Percentiles rank a stretch among this genome's conserved stretches.
Conservation (phyloP, 805 yeast species). For the Saccharomycopsis amapae region DNA sequence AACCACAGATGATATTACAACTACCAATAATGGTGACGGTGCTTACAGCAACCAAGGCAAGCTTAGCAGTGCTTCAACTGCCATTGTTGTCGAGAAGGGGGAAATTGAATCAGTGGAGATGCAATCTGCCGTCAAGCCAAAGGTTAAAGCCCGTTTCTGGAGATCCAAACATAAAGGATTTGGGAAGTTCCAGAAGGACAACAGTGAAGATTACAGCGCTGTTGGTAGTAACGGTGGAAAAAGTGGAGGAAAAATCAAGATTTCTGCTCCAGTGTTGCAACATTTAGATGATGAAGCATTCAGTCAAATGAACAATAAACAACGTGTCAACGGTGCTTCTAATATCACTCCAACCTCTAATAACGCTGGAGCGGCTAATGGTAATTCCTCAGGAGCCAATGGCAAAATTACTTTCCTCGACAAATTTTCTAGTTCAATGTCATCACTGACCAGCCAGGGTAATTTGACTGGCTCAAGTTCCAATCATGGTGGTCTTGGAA, state of each 20-base stretch:
- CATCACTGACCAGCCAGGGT: constrained; percentile 3
- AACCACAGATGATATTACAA: constrained; percentile 13
- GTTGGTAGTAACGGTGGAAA: neutral
- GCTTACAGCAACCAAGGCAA: no score
- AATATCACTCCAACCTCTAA: neutral
- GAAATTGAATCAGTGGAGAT: constrained; percentile 4
- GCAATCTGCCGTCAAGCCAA: constrained; percentile 21
- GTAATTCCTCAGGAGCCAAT: no score
- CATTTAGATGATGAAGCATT: constrained; percentile 20
- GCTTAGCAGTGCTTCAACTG: no score
- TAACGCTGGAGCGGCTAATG: neutral
- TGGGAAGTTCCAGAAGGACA: constrained; percentile 14
- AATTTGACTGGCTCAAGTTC: constrained; percentile 6
- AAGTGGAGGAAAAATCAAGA: constrained; percentile 20
- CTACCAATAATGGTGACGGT: neutral
- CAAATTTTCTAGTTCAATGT: constrained; percentile 21
- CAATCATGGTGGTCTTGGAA: no score
- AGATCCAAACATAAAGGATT: constrained; percentile 22
- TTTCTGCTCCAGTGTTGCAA: constrained; percentile 18
- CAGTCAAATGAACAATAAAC: constrained; percentile 16
- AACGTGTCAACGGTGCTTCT: constrained; percentile 3
- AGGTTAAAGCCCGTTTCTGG: constrained; percentile 30
- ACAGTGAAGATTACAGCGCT: constrained; percentile 20
- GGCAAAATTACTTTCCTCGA: constrained; percentile 15
- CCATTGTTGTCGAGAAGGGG: no score